A percentile compares a stretch with the other conserved stretches of the same genome.
Conservation (phyloP, 139 green algal genomes). For the Klebsormidium nitens region DNA sequence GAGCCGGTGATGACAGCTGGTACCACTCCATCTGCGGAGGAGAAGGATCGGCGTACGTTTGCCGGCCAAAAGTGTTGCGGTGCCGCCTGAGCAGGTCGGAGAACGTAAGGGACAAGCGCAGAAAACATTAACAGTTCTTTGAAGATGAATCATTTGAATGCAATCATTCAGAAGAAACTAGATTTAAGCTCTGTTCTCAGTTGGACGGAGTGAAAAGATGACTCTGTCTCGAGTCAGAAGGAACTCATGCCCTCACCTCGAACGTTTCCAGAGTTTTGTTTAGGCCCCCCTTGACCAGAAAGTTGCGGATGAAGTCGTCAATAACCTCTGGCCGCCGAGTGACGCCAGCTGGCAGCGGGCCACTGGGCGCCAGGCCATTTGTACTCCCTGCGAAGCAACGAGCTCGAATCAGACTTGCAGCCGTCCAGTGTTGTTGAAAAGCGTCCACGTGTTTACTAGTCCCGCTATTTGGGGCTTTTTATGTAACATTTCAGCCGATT, state of each 20-base stretch:
- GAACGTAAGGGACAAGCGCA: no score
- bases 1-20: slow-evolving; percentile 61
- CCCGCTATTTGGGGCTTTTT: neutral
- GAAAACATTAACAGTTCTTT: no score
- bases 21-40: slow-evolving; percentile 67
- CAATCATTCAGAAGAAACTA: no score
- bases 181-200: no score
- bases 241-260: slow-evolving; percentile 53
- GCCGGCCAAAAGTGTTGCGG: no score
- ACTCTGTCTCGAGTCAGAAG: no score
- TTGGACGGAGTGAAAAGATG: no score
- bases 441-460: neutral
- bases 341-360: slow-evolving; percentile 1
- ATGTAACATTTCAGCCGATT: no score
- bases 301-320: slow-evolving; percentile 84
- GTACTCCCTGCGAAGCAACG: neutral
- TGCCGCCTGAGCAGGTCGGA: no score
- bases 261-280: slow-evolving; percentile 63
- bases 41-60: neutral
- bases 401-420: neutral
- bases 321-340: slow-evolving; percentile 58
- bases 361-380: neutral
- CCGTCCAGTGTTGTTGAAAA: neutral
- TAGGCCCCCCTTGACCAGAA: slow-evolving; percentile 70
- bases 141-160: no score